phyloP scores from a whole-genome alignment of 192 early-diverging fungal genomes.

The Geosiphon pyriformis region DNA sequence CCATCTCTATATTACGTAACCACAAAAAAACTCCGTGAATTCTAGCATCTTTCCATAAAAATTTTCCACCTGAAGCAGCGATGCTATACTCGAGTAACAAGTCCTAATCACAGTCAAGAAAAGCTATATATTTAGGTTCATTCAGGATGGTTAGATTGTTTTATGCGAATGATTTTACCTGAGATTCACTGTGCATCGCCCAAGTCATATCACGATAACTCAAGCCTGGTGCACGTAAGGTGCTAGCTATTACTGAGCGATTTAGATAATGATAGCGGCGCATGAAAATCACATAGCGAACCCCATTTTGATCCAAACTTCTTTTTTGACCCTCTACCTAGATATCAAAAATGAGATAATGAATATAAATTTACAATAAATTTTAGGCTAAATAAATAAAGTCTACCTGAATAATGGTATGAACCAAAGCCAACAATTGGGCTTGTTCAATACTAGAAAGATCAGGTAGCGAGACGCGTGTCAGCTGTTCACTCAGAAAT shows the following conservation, averaged over 20 bases:
- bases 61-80: slow-evolving; percentile 47
- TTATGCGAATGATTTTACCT: slow-evolving; percentile 53
- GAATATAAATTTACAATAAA: not conserved
- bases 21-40: slow-evolving; percentile 81
- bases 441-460: slow-evolving; percentile 66
- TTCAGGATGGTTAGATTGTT: no score
- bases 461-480: slow-evolving; percentile 48
- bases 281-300: slow-evolving; percentile 70
- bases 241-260: slow-evolving; percentile 42
- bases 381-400: not conserved
- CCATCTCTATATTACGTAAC: slow-evolving; percentile 67
- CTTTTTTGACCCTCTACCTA: slow-evolving; percentile 67
- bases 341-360: not conserved
- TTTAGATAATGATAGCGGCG: slow-evolving; percentile 62
- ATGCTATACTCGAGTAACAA: slow-evolving; percentile 55
- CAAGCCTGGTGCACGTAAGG: slow-evolving; percentile 40
- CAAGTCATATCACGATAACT: slow-evolving; percentile 70
- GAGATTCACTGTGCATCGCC: slow-evolving; percentile 88
- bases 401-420: slow-evolving; percentile 60
- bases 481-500: slow-evolving; percentile 55
- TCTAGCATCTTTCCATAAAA: slow-evolving; percentile 79
- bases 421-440: slow-evolving; percentile 69
- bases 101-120: slow-evolving; percentile 51
- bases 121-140: no score
- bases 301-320: slow-evolving; percentile 81